phyloP scores from a whole-genome alignment of 1,284 basidiomycete genomes.

The Marasmius sp. region DNA sequence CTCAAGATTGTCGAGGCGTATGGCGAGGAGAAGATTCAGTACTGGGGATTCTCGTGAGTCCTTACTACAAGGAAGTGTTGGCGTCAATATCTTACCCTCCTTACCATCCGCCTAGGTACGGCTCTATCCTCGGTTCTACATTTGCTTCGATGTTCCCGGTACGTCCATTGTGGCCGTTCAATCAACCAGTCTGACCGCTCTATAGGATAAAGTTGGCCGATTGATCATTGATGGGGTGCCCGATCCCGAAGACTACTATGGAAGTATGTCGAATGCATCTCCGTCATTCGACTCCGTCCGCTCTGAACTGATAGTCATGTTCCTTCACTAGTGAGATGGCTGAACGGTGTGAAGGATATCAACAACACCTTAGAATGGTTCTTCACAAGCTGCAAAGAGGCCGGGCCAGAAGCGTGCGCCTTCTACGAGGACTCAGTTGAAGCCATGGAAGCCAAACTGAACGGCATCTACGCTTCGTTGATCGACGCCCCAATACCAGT shows the following conservation, averaged over 20 bases:
- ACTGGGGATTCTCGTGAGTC: conserved; percentile 52
- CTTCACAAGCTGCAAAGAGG: conserved; percentile 22
- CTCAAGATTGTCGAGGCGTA: conserved; percentile 42
- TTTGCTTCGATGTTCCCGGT: conserved; percentile 51
- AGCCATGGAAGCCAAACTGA: conserved; percentile 24
- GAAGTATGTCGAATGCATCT: conserved; percentile 17
- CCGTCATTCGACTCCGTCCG: neutral
- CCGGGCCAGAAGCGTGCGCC: conserved; percentile 22
- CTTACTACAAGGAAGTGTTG: neutral
- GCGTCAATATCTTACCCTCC: neutral
- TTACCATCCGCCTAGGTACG: conserved; percentile 32
- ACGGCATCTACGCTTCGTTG: conserved; percentile 18
- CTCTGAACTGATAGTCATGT: neutral
- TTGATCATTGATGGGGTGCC: conserved; percentile 33
- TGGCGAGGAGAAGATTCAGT: conserved; percentile 45
- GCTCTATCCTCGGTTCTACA: conserved; percentile 43
- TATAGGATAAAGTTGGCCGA: conserved; percentile 38
- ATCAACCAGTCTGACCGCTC: neutral
- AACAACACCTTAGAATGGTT: conserved; percentile 26
- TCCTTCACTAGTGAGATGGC: conserved; percentile 20
- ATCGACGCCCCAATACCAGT: conserved; percentile 20
- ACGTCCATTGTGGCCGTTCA: conserved; percentile 11
- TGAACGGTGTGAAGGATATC: conserved; percentile 23
- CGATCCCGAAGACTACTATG: conserved; percentile 35
- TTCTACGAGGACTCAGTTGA: conserved; percentile 25